phyloP scores from a whole-genome alignment of 139 green algal species.

The Chlorella vulgaris region DNA sequence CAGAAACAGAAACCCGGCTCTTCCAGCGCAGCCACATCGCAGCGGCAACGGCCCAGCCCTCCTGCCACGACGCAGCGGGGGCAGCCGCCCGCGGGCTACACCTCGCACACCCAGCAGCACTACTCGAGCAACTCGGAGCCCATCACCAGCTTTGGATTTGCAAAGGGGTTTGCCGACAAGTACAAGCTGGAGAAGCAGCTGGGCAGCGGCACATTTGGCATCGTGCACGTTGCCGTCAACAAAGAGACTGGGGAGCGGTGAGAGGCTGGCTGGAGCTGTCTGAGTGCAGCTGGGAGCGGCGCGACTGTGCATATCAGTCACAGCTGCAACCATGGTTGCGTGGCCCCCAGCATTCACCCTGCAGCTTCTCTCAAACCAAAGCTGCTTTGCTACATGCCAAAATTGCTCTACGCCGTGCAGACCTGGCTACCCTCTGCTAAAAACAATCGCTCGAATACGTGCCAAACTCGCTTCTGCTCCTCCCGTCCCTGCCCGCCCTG shows the following conservation, averaged over 20 bases:
- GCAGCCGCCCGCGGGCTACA: background rate
- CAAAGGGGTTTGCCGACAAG: conserved; percentile 23
- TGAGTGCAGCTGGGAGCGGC: background rate
- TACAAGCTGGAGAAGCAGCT: conserved; percentile 49
- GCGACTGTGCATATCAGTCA: too few relatives aligned
- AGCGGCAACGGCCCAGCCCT: too few relatives aligned
- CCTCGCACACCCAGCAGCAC: conserved; percentile 17
- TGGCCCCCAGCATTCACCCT: too few relatives aligned
- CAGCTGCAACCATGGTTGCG: too few relatives aligned
- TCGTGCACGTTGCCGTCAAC: conserved; percentile 31
- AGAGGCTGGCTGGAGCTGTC: background rate
- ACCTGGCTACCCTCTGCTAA: too few relatives aligned
- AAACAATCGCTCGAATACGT: too few relatives aligned
- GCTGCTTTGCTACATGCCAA: too few relatives aligned
- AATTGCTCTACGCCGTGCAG: too few relatives aligned
- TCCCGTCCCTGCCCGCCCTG: background rate
- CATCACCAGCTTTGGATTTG: conserved; percentile 42
- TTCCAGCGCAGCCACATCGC: too few relatives aligned
- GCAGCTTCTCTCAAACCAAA: background rate
- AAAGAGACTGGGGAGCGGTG: conserved; percentile 36
- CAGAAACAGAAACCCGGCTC: too few relatives aligned
- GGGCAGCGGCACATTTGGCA: conserved; percentile 55
- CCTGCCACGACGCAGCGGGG: background rate
- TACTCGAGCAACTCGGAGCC: conserved; percentile 26
- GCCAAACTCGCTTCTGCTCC: too few relatives aligned